Base-by-base conservation (phyloP, 345 rosid genomes). In the Camelina sativa region DNA sequence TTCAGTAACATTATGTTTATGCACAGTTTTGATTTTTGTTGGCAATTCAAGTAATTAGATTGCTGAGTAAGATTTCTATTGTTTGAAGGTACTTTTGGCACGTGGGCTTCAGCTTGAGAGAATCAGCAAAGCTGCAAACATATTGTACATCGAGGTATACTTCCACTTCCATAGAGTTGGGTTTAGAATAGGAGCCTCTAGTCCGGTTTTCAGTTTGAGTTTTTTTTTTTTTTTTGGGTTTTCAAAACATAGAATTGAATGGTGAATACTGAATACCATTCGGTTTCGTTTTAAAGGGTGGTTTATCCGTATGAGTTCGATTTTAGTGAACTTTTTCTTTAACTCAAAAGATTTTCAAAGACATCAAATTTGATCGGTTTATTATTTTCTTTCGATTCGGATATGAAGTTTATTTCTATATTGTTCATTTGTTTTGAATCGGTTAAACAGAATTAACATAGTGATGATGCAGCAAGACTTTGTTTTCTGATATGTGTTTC, bases 91-190 rank as follows among this genome's bases (percentile, higher is more conserved):
- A 58, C 73, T 91, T 32, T 74, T 93, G 81, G 98, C 98, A 0
- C 92, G 89, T 2, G 92, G 91, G 17, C 88, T 91, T 72, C 97
- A 91, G 81, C 97, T 89, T n/a, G 97, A 91, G 85, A 89, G 89
- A 80, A 89, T 86, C 67, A 80, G 88, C 83, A 91, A 85, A 84
- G 97, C 79, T 67, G 83, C 85, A 65, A 93, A 89, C 78, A 56
- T 93, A 70, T 79, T 69, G 82, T 93, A 86, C 79, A 77, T 83
- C 0, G 88, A 88, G 97, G 98, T 93, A 50, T 1, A 46, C 9
- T 72, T 43, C 8, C 50, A 63, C 32, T 62, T 62, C 40, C 51
- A 8, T 28, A 0, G 23, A 34, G 9, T 15, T 46, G n/a, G 17
- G 50, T 44, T 5, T 44, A 13, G 43, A 41, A 41, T 44, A 44